phyloP scores from a whole-genome alignment of 148 eudicot species.

The Nepenthes gracilis region DNA sequence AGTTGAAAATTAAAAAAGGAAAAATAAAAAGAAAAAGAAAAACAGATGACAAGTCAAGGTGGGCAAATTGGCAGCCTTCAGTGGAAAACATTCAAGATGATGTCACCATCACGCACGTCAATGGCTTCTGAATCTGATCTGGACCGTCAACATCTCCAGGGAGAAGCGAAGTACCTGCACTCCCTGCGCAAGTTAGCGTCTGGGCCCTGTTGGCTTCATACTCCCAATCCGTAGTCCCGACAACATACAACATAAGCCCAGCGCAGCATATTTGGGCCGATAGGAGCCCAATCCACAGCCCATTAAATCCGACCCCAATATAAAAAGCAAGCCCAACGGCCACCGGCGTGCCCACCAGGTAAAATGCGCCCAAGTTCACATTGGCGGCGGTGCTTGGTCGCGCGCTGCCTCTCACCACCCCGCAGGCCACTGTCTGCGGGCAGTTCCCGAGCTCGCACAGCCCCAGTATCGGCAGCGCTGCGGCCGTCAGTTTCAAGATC shows the following conservation, averaged over 20 bases:
- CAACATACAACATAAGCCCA: conserved; percentile 68
- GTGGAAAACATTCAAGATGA: too few species aligned
- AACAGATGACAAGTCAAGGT: too few species aligned
- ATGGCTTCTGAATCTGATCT: too few species aligned
- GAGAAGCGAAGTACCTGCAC: conserved; percentile 13
- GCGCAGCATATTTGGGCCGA: conserved; percentile 66
- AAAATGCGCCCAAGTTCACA: conserved; percentile 56
- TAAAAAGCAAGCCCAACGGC: conserved; percentile 52
- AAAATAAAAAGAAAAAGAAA: not conserved
- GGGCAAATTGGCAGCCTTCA: too few species aligned
- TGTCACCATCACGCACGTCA: too few species aligned
- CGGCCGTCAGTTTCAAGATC: conserved; percentile 45
- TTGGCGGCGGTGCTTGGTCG: conserved; percentile 59
- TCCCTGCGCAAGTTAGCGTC: conserved; percentile 33
- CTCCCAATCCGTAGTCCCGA: conserved; percentile 75
- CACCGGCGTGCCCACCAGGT: conserved; percentile 57
- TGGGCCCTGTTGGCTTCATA: conserved; percentile 56
- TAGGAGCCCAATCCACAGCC: conserved; percentile 69
- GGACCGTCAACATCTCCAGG: too few species aligned
- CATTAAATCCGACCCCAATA: conserved; percentile 41
- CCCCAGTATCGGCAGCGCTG: conserved; percentile 54
- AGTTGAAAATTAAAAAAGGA: not conserved
- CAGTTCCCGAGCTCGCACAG: conserved; percentile 80
- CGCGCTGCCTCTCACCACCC: conserved; percentile 68
- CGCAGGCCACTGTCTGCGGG: conserved; percentile 67